phyloP scores from a whole-genome alignment of 1,284 basidiomycete genomes.

The Caloboletus inedulis region DNA sequence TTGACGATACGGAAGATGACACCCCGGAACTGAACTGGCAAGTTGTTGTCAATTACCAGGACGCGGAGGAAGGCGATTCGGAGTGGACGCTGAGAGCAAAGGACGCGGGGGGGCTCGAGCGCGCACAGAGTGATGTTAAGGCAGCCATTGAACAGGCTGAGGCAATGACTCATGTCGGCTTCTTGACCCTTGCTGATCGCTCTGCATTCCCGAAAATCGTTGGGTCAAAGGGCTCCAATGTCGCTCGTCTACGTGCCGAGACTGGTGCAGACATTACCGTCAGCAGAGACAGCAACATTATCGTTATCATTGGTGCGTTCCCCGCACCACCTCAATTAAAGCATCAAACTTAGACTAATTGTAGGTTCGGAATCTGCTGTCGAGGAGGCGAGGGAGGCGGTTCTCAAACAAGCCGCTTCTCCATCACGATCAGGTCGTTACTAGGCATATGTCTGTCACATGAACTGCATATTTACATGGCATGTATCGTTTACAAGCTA shows the following conservation, averaged over 20 bases:
- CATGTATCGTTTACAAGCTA: constrained; percentile 31
- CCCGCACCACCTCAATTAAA: background rate
- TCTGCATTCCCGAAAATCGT: constrained; percentile 83
- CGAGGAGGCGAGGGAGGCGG: constrained; percentile 75
- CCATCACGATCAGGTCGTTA: constrained; percentile 47
- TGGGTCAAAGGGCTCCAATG: constrained; percentile 84
- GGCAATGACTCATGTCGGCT: constrained; percentile 71
- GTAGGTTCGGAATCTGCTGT: constrained; percentile 70
- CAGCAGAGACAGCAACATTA: constrained; percentile 79
- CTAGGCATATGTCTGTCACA: constrained; percentile 18
- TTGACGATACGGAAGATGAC: constrained; percentile 69
- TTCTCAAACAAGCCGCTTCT: constrained; percentile 61
- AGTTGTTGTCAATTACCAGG: constrained; percentile 72
- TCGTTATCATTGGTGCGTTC: constrained; percentile 76
- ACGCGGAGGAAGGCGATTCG: constrained; percentile 76
- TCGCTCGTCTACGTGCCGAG: constrained; percentile 78
- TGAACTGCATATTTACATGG: constrained; percentile 24
- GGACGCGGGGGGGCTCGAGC: constrained; percentile 72
- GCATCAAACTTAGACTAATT: constrained; percentile 6
- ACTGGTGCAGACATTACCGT: constrained; percentile 89
- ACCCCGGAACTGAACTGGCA: constrained; percentile 64
- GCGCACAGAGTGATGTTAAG: constrained; percentile 64
- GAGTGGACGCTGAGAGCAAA: constrained; percentile 81
- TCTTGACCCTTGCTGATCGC: constrained; percentile 74
- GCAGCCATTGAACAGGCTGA: constrained; percentile 74